Evolutionary conservation across 2,329 filamentous ascomycete species (phyloP).

Genomic region (Penicillium digitatum): DNA sequence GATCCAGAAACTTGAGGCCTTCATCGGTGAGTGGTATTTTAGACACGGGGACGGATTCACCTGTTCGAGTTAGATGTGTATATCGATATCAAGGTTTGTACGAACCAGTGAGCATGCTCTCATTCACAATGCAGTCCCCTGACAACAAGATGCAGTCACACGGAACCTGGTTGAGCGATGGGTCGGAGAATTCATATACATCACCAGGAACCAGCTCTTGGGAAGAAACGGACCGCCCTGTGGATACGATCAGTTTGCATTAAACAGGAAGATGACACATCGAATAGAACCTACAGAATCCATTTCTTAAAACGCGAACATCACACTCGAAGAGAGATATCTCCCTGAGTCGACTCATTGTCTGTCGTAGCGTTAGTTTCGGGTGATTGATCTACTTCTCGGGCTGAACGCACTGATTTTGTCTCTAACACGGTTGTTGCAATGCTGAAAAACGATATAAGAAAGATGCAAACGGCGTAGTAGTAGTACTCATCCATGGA

Average conservation of each 20-base stretch:
- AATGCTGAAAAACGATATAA: conserved; percentile 92
- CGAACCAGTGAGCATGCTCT: conserved; percentile 88
- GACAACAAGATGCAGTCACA: conserved; percentile 87
- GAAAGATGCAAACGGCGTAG: conserved; percentile 89
- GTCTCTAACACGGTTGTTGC: conserved; percentile 86
- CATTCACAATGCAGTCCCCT: conserved; percentile 97
- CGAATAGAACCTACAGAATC: conserved; percentile 67
- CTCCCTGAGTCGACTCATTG: conserved; percentile 83
- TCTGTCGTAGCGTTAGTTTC: conserved; percentile 46
- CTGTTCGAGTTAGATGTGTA: conserved; percentile 39
- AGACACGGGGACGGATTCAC: conserved; percentile 94
- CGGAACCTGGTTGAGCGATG: conserved; percentile 79
- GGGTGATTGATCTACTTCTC: conserved; percentile 3
- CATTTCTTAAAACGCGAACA: conserved; percentile 84
- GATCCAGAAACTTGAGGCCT: conserved; percentile 68
- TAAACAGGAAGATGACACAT: background rate
- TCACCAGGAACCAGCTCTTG: conserved; percentile 90
- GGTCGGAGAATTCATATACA: conserved; percentile 94
- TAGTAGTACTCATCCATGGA: conserved; percentile 97
- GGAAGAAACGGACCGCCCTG: conserved; percentile 81
- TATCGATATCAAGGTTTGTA: background rate
- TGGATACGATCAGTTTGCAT: conserved; percentile 6
- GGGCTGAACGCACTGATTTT: conserved; percentile 58
- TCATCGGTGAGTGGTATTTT: conserved; percentile 82
- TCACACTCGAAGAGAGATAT: conserved; percentile 95